Evolutionary conservation across 495 filamentous ascomycete species (phyloP).

Genomic region (Xylaria nigripes): DNA sequence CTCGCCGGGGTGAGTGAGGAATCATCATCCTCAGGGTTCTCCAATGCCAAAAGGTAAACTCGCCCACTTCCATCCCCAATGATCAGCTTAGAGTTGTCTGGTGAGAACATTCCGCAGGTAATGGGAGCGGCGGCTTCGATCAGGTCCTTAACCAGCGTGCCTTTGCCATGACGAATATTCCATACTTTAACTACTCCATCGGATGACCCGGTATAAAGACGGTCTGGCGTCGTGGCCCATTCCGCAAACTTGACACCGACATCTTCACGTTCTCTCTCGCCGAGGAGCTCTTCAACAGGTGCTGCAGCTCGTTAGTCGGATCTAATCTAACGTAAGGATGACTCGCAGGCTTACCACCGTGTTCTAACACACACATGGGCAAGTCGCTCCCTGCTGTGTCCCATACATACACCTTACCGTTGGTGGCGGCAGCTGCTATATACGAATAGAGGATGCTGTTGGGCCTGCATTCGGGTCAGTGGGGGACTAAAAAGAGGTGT

Average conservation of each 20-base stretch:
- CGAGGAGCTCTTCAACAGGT: constrained; percentile 54
- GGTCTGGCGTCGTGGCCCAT: constrained; percentile 63
- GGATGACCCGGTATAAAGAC: constrained; percentile 83
- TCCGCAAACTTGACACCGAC: constrained; percentile 72
- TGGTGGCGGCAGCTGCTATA: constrained; percentile 75
- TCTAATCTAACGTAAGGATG: background rate
- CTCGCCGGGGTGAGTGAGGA: constrained; percentile 7
- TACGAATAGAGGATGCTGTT: constrained; percentile 44
- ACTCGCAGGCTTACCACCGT: constrained; percentile 42
- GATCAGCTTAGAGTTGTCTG: constrained; percentile 61
- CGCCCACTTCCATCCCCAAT: constrained; percentile 70
- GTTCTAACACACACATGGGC: constrained; percentile 58
- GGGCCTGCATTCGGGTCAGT: constrained; percentile 31
- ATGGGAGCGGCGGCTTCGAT: constrained; percentile 44
- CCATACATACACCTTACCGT: constrained; percentile 78
- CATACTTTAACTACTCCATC: constrained; percentile 83
- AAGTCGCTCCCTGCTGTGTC: constrained; percentile 53
- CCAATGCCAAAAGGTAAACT: constrained; percentile 50
- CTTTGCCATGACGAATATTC: constrained; percentile 54
- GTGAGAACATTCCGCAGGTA: constrained; percentile 62
- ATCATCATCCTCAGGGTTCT: constrained; percentile 36
- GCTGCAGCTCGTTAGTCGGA: constrained; percentile 21
- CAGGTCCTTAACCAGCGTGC: constrained; percentile 56
- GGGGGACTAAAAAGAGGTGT: constrained; percentile 28
- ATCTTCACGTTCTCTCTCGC: constrained; percentile 59